Base-by-base conservation (phyloP, 164 flowering plant genomes). In the Liquidambar formosana region DNA sequence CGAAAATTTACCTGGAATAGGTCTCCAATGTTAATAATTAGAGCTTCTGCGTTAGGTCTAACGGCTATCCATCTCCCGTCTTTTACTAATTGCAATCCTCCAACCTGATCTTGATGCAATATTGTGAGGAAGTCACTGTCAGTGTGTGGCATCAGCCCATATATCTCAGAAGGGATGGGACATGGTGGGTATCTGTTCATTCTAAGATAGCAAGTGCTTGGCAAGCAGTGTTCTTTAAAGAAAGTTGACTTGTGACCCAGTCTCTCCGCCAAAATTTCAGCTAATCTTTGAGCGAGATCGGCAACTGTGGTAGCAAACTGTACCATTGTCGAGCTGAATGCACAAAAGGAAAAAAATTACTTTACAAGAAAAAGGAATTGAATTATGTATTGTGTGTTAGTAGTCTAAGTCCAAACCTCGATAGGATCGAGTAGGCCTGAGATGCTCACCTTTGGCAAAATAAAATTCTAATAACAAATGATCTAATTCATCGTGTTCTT, bases 61-160 rank as follows among this genome's bases (percentile, higher is more conserved):
- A 89, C 95, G 0, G 86, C 82, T 52, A 90, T 64, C 97, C 97
- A 92, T 58, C 74, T 83, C 15, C 88, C 84, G 63, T 89, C 87
- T 77, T 84, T 90, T 8, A 87, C 79, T 27, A 92, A 69, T 26
- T 92, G 94, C 43, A 92, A 38, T 6, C 97, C 97, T 63, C 97
- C 97, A 43, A 92, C 85, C 16, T 85, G 75, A 67, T 92, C 95
- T 76, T 92, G 95, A 57, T 83, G 81, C 70, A 92, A 27, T 9
- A 92, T 81, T 11, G 97, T 92, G 76, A 92, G 90, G 79, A 90
- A 92, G 61, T 90, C 93, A 28, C 90, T 91, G 15, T 93, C 98
- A 0, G 98, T 93, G 76, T 93, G 98, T 4, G 96, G 94, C 89
- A 86, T 84, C 43, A 93, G 65, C 6, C 98, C 98, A 25, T 75